These are phyloP conservation scores for Linnemannia schmuckeri DNA, from an alignment of 192 early-diverging fungal genomes.

Conservation along the genomic window DNA sequence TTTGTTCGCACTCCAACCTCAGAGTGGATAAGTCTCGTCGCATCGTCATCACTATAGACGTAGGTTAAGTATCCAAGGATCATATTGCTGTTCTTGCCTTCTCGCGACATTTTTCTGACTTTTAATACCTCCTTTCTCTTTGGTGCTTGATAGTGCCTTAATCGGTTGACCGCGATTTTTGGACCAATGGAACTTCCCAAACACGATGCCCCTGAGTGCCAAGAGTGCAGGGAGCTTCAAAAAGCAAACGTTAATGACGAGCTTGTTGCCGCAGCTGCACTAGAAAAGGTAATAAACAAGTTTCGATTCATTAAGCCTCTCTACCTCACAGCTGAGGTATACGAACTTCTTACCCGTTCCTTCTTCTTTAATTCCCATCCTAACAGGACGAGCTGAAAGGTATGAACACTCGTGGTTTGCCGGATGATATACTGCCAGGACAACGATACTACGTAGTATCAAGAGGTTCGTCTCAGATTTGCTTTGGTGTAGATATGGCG, in stretches of 20 bases:
- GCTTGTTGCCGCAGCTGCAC: constrained; percentile 9
- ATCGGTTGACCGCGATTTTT: constrained; percentile 14
- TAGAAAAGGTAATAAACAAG: constrained; percentile 29
- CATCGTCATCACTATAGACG: constrained; percentile 21
- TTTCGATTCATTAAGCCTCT: background rate
- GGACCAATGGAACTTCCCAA: constrained; percentile 19
- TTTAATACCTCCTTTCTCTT: no score
- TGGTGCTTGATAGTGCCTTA: background rate
- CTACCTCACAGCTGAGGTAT: no score
- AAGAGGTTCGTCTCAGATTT: constrained; percentile 9
- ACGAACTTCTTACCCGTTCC: background rate
- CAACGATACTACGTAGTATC: constrained; percentile 23
- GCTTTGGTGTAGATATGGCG: background rate
- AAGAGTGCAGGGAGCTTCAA: constrained; percentile 1
- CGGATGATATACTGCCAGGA: background rate
- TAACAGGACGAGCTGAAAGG: constrained; percentile 9
- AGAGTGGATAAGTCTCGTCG: constrained; percentile 16
- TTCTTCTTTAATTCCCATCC: background rate
- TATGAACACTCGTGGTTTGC: constrained; percentile 13
- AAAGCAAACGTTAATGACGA: constrained; percentile 13
- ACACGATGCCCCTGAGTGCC: constrained; percentile 14
- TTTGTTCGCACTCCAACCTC: constrained; percentile 32
- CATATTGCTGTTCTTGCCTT: background rate
- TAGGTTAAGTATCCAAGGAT: background rate
- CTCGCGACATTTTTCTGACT: background rate